A percentile compares a stretch with the other conserved stretches of the same genome.
Conservation (phyloP, 2,329 filamentous ascomycete genomes). For the Hypoxylon sp. region DNA sequence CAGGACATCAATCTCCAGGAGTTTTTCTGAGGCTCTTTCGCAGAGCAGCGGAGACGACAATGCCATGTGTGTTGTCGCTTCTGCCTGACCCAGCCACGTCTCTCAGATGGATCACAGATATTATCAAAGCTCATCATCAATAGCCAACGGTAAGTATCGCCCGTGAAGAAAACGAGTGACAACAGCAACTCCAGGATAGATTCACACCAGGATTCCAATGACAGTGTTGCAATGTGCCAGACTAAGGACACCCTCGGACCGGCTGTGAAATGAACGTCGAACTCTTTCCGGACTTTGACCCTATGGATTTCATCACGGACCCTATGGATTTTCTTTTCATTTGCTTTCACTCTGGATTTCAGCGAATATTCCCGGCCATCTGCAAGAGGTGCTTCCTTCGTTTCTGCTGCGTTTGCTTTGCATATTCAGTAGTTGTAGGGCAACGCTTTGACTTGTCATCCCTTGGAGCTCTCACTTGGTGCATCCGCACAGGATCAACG, state of each 20-base stretch:
- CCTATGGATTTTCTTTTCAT: conserved; percentile 32
- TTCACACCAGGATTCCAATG: conserved; percentile 24
- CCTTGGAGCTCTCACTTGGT: conserved; percentile 19
- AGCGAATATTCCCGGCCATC: conserved; percentile 16
- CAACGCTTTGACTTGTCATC: conserved; percentile 23
- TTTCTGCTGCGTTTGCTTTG: conserved; percentile 38
- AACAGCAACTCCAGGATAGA: conserved; percentile 36
- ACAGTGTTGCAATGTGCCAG: conserved; percentile 25
- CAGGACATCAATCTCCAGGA: conserved; percentile 35
- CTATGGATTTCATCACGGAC: conserved; percentile 27
- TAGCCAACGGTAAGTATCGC: conserved; percentile 50
- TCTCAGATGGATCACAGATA: conserved; percentile 43
- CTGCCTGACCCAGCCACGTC: conserved; percentile 37
- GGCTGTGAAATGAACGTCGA: conserved; percentile 26
- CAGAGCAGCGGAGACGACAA: conserved; percentile 27
- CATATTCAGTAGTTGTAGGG: conserved; percentile 36
- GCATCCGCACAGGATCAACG: conserved; percentile 18
- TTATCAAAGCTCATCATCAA: conserved; percentile 25
- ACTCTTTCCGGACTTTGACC: conserved; percentile 20
- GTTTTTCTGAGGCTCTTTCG: conserved; percentile 38
- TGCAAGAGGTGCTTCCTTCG: conserved; percentile 28
- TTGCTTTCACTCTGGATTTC: conserved; percentile 14
- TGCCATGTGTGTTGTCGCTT: too few species aligned
- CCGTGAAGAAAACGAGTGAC: conserved; percentile 43
- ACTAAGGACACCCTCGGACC: conserved; percentile 16